Evolutionary conservation across 768 basidiomycete species (phyloP).

Genomic region (Kwoniella pini): DNA sequence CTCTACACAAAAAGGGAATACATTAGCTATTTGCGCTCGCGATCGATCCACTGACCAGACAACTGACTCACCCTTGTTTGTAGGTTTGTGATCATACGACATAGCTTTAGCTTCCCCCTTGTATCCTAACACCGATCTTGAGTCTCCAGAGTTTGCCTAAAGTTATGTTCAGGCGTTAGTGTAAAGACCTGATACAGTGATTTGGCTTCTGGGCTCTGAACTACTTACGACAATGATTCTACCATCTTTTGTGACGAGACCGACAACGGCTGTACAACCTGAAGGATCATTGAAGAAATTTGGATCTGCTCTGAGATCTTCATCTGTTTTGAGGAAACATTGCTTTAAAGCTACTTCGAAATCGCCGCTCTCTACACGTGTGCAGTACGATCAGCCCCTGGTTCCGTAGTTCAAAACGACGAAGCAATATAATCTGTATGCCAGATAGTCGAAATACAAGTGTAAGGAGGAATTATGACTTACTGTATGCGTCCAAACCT

Average conservation of each 20-base stretch:
- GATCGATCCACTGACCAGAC: not conserved
- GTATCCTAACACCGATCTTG: conserved; percentile 79
- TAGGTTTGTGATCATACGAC: conserved; percentile 94
- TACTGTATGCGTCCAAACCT: conserved; percentile 48
- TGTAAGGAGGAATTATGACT: conserved; percentile 15
- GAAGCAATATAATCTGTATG: too few relatives aligned
- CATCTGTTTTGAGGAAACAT: conserved; percentile 91
- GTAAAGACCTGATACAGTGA: not conserved
- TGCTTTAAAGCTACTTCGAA: conserved; percentile 78
- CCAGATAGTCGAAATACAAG: too few relatives aligned
- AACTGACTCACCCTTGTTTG: conserved; percentile 68
- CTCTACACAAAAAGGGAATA: conserved; percentile 57
- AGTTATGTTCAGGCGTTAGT: not conserved
- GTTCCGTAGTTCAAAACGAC: too few relatives aligned
- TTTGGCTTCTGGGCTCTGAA: not conserved
- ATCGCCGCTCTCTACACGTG: conserved; percentile 56
- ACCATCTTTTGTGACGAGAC: conserved; percentile 72
- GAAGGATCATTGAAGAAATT: conserved; percentile 86
- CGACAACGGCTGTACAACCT: conserved; percentile 92
- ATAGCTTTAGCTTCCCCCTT: conserved; percentile 84
- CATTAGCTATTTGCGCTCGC: conserved; percentile 5
- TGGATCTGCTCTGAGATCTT: conserved; percentile 83
- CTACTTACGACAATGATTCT: conserved; percentile 61
- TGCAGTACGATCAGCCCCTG: not conserved
- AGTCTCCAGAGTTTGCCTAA: conserved; percentile 98